Evolutionary conservation across 2,329 filamentous ascomycete genomes (phyloP), one percentile per base, ranked within the genome.

Genomic region (Hypoxylon sp.): DNA sequence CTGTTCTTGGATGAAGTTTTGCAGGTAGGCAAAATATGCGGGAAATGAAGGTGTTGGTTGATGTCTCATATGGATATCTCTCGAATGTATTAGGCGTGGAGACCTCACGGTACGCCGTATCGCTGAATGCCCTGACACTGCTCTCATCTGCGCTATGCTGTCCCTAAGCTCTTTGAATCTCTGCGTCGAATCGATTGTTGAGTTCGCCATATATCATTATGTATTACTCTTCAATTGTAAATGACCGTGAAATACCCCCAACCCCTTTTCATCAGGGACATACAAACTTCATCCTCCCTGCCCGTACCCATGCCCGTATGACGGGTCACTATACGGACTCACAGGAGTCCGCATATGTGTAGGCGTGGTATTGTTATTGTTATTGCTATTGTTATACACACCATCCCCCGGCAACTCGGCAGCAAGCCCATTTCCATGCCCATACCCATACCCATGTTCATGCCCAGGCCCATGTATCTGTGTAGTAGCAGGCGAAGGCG

Each of bases 401-500:
- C 29, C 44, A 8, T 60, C 51, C 5, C 58, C 62, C 10, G 73
- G 73, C 8, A 76, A 50, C 51, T 76, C 74, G 17, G 72, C 71
- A 2, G 63, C 37, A 22, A 22, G 19, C 19, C 19, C 19, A 39
- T 47, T 31, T 2, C n/a, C 39, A 17, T 14, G 42, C 3, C 39
- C 39, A 17, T n/a, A 2, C 3, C 39, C 39, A 17, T n/a, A 2
- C 19, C 19, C 19, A 39, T 47, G 33, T 2, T 17, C 39, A 17
- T 14, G 42, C 3, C 39, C 39, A 17, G 5, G 5, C 14, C 35
- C 35, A 24, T 46, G 35, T 2, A 17, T 17, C 5, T 10, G 42
- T 5, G 48, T 24, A 5, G 59, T 31, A 4, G 42, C 17, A 8
- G 58, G 58, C 9, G 42, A 26, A 13, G 58, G 58, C 24, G 58